Conservation (phyloP, 2,329 filamentous ascomycete species). For the Alternaria tenuissima region DNA sequence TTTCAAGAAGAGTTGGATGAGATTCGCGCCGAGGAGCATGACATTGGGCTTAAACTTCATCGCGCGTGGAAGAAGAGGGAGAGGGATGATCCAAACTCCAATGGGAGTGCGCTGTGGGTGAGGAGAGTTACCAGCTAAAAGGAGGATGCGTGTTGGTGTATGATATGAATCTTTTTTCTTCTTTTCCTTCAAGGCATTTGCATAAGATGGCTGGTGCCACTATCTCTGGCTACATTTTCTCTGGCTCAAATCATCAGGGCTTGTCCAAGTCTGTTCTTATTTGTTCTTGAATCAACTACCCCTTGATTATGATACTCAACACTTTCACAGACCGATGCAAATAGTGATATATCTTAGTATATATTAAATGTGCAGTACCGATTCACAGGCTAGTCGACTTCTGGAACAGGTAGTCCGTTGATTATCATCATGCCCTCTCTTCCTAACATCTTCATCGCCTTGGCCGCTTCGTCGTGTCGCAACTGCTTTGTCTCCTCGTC, state of each 20-base stretch:
- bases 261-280: background rate
- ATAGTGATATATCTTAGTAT: background rate
- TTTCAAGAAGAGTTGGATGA: constrained; percentile 51
- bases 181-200: background rate
- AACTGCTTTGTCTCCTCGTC: constrained; percentile 73
- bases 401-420: constrained; percentile 78
- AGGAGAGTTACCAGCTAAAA: constrained; percentile 44
- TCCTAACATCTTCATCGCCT: constrained; percentile 73
- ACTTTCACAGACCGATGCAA: background rate
- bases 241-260: background rate
- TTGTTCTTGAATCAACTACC: background rate
- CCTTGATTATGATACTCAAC: background rate
- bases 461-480: constrained; percentile 70
- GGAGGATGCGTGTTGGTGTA: background rate
- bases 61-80: constrained; percentile 52
- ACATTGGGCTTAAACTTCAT: constrained; percentile 52
- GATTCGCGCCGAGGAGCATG: constrained; percentile 50
- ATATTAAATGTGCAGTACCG: background rate
- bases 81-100: constrained; percentile 44
- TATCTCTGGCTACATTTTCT: background rate
- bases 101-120: constrained; percentile 50
- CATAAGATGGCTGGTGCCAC: background rate
- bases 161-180: background rate
- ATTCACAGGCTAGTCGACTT: constrained; percentile 60
- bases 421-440: constrained; percentile 73